phyloP scores from a whole-genome alignment of 768 basidiomycete genomes.

The Coprinopsis strossmayeri region DNA sequence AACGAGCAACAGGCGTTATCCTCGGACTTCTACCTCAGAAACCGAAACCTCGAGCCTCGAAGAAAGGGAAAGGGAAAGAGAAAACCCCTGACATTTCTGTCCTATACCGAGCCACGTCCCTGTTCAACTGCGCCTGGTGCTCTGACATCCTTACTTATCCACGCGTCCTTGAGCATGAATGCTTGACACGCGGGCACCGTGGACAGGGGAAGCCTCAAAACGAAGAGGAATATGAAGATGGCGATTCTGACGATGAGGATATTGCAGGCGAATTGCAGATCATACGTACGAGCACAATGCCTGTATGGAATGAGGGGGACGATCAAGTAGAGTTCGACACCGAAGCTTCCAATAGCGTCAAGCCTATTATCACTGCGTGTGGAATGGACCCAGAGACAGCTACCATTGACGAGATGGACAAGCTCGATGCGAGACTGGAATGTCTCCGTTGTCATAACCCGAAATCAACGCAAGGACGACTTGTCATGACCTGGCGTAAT shows the following conservation, averaged over 20 bases:
- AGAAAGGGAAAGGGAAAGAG: background rate
- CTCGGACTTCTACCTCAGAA: background rate
- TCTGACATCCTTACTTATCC: background rate
- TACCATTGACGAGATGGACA: slow-evolving; percentile 4
- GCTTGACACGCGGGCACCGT: background rate
- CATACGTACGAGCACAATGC: background rate
- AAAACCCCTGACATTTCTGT: background rate
- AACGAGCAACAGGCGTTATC: background rate
- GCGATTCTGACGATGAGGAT: background rate
- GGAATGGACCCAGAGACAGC: slow-evolving; percentile 2
- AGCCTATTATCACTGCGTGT: background rate
- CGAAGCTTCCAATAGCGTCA: background rate
- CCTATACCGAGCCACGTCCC: background rate
- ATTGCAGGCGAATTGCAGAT: background rate
- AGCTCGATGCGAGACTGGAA: slow-evolving; percentile 1
- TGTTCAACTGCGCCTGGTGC: slow-evolving; percentile 6
- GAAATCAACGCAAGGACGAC: background rate
- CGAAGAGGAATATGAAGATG: background rate
- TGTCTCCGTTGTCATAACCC: slow-evolving; percentile 1
- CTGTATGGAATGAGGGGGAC: background rate
- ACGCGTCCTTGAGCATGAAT: background rate
- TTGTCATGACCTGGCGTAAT: slow-evolving; percentile 4
- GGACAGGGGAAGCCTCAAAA: background rate
- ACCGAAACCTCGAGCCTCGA: background rate
- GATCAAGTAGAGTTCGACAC: slow-evolving; percentile 6